phyloP scores from a whole-genome alignment of 2,329 filamentous ascomycete species.

The Colletotrichum spinosum region DNA sequence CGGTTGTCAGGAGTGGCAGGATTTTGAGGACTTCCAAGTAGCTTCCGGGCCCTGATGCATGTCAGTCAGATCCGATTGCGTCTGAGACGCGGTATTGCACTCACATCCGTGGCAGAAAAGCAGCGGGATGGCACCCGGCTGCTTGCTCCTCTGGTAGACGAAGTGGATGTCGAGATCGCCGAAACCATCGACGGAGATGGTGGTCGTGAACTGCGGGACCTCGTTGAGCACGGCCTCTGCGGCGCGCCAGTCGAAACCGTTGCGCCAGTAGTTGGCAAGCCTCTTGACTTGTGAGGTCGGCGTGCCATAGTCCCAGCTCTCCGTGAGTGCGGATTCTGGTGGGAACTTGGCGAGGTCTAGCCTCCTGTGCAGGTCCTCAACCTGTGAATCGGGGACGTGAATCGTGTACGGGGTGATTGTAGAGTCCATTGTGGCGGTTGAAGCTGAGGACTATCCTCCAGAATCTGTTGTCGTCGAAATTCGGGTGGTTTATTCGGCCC shows the following conservation, averaged over 20 bases:
- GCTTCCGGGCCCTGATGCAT: slow-evolving; percentile 67
- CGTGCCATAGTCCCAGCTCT: slow-evolving; percentile 48
- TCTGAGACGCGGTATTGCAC: slow-evolving; percentile 18
- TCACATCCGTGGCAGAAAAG: slow-evolving; percentile 75
- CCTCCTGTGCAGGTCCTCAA: slow-evolving; percentile 47
- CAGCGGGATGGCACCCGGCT: slow-evolving; percentile 68
- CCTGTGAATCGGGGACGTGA: slow-evolving; percentile 45
- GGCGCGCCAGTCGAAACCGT: slow-evolving; percentile 72
- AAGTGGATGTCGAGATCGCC: slow-evolving; percentile 72
- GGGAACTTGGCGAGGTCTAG: slow-evolving; percentile 46
- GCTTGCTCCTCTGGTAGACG: slow-evolving; percentile 66
- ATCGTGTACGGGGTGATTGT: slow-evolving; percentile 50
- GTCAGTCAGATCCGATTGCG: neutral
- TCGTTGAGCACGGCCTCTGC: slow-evolving; percentile 69
- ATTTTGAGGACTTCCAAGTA: slow-evolving; percentile 76
- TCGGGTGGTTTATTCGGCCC: neutral
- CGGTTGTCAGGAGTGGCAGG: slow-evolving; percentile 59
- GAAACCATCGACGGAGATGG: slow-evolving; percentile 67
- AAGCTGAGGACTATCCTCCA: neutral
- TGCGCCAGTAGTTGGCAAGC: slow-evolving; percentile 50
- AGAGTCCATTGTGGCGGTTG: slow-evolving; percentile 31
- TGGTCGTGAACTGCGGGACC: slow-evolving; percentile 67
- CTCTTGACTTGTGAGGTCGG: slow-evolving; percentile 48
- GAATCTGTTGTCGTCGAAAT: neutral
- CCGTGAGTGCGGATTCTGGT: slow-evolving; percentile 45